These are phyloP conservation scores for Ogataea saltuana DNA, from an alignment of 805 yeast genomes.

Conservation along the genomic window DNA sequence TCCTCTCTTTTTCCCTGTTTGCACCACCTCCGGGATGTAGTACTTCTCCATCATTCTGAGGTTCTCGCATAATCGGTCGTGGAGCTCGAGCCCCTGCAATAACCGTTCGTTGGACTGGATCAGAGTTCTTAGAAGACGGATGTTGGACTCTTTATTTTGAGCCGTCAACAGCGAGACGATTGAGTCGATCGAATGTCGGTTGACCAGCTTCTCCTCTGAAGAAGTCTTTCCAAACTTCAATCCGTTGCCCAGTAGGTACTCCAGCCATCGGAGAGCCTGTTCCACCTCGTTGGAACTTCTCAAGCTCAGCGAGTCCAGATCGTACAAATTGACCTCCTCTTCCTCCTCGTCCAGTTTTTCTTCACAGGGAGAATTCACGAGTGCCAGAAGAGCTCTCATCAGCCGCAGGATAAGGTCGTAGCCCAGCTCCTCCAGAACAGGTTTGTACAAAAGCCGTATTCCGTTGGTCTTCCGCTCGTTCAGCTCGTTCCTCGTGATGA, in stretches of 20 bases:
- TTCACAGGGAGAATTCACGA: conserved; percentile 12
- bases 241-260: conserved; percentile 23
- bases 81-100: conserved; percentile 10
- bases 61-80: conserved; percentile 19
- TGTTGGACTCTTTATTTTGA: conserved; percentile 7
- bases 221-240: conserved; percentile 25
- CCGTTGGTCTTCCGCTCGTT: conserved; percentile 32
- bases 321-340: conserved; percentile 3
- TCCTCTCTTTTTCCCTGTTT: not conserved
- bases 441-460: conserved; percentile 34
- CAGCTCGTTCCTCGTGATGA: conserved; percentile 30
- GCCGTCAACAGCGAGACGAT: conserved; percentile 15
- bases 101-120: conserved; percentile 11
- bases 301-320: not conserved
- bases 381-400: conserved; percentile 18
- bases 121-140: conserved; percentile 9
- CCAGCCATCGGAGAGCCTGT: conserved; percentile 30
- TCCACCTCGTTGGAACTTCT: conserved; percentile 2
- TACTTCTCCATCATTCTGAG: conserved; percentile 25
- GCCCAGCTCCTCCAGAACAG: conserved; percentile 27
- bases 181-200: conserved; percentile 13
- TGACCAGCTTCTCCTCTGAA: conserved; percentile 22
- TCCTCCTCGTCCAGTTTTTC: conserved; percentile 2
- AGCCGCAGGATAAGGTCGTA: conserved; percentile 18
- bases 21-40: conserved; percentile 20